Base-by-base conservation (phyloP, 192 early-diverging fungal species). In the Dissophora ornata region DNA sequence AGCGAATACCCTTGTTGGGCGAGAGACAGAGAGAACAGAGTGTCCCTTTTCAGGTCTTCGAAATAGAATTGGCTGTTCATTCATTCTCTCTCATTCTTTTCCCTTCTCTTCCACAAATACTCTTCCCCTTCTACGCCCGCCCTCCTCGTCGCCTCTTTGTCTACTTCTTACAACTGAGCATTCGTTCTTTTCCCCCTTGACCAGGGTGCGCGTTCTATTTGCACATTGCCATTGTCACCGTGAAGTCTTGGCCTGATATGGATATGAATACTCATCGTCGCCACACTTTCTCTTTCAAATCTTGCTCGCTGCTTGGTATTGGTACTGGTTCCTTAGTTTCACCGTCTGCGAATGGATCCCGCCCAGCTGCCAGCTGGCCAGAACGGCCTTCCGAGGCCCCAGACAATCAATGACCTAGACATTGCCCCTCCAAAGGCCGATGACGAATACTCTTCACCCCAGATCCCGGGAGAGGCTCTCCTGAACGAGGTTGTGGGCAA, bases 401-500 rank as follows among this genome's bases (percentile, higher is more conserved):
- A 52, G 38, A 8, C 33, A 24, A 11, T 44, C 32, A 60, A 33
- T 48, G 73, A 50, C 25, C 56, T 60, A 12, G 52, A 57, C 21
- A 52, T 60, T 6, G 50, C 41, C 33, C 73, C 64, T 19, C 62
- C 64, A 9, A 50, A 13, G 5, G 51, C 53, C 33, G 46, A 48
- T 1, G 58, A 51, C 25, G 63, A 75, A 1, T 44, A 41, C 46
- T n/a, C 52, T 2, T 42, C 59, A 16, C 65, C 63, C 12, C 33
- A 56, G 15, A 67, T 62, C 38, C 52, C 52, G 6, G 73, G 73
- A 33, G 52, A 62, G 19, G 64, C 64, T 30, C 50, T 45, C 25
- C 25, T 62, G 12, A 33, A 77, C 5, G 51, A 47, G 10, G 59
- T 52, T 29, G 46, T 77, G 0, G 73, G 73, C 36, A 77, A 67